Conservation (phyloP, 2,329 filamentous ascomycete species). For the Leptographium wingfieldii region DNA sequence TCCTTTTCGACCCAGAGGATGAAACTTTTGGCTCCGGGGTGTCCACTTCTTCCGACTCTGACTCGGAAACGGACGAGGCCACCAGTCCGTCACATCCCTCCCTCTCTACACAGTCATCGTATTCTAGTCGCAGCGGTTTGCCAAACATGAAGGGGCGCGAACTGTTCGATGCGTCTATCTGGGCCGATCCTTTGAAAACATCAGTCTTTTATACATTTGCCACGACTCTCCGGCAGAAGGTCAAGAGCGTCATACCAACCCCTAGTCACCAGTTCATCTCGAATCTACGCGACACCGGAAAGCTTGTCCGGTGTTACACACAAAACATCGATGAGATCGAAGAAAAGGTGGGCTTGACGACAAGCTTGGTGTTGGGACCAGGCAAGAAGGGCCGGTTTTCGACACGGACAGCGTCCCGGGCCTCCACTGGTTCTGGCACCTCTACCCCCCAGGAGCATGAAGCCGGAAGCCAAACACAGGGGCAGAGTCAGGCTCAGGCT, state of each 20-base stretch:
- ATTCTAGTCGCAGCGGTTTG: slow-evolving; percentile 22
- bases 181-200: slow-evolving; percentile 54
- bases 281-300: slow-evolving; percentile 51
- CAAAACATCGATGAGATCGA: slow-evolving; percentile 68
- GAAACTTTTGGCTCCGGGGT: slow-evolving; percentile 14
- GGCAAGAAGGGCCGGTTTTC: slow-evolving; percentile 50
- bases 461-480: neutral
- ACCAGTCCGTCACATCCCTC: slow-evolving; percentile 25
- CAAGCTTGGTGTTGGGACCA: slow-evolving; percentile 46
- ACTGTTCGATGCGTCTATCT: slow-evolving; percentile 58
- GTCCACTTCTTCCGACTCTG: slow-evolving; percentile 14
- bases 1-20: slow-evolving; percentile 38
- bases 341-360: slow-evolving; percentile 54
- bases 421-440: neutral
- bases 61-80: slow-evolving; percentile 32
- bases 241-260: slow-evolving; percentile 50
- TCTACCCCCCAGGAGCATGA: neutral
- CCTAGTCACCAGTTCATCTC: slow-evolving; percentile 57
- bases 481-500: neutral
- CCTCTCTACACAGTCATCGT: slow-evolving; percentile 20
- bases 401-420: slow-evolving; percentile 15
- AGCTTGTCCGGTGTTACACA: slow-evolving; percentile 59
- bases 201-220: slow-evolving; percentile 63
- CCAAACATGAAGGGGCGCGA: slow-evolving; percentile 59
- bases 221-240: slow-evolving; percentile 52